Percentiles rank a stretch among this genome's conserved stretches.
Conservation (phyloP, 192 early-diverging fungal genomes). For the Chytriomyces hyalinus region DNA sequence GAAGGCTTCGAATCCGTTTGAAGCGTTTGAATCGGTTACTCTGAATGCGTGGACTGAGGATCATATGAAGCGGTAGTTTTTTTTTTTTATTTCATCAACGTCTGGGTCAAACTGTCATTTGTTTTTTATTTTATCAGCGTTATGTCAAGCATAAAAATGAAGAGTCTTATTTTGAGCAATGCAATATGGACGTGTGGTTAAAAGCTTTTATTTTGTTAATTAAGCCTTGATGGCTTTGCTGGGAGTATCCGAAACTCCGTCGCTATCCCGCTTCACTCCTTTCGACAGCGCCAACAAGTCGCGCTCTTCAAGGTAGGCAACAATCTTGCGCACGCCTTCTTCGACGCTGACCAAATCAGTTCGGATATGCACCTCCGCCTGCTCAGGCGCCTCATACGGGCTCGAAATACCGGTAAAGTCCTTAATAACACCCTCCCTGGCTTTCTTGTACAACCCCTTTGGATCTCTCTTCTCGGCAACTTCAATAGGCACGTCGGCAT, state of each 20-base stretch:
- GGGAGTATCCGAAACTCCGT: neutral
- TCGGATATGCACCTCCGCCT: slow-evolving; percentile 84
- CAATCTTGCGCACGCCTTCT: slow-evolving; percentile 61
- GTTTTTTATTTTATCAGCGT: too few relatives aligned
- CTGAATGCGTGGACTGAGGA: slow-evolving; percentile 20
- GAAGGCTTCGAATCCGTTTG: slow-evolving; percentile 29
- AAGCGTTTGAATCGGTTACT: slow-evolving; percentile 31
- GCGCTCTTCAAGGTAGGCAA: slow-evolving; percentile 7
- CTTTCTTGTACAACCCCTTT: slow-evolving; percentile 96
- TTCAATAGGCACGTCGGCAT: slow-evolving; percentile 82
- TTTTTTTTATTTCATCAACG: neutral
- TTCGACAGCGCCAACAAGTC: neutral
- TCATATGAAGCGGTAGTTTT: neutral
- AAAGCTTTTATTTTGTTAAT: neutral
- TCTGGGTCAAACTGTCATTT: too few relatives aligned
- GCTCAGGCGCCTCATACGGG: slow-evolving; percentile 85
- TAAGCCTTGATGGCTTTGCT: neutral
- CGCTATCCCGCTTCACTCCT: neutral
- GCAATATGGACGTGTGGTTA: too few relatives aligned
- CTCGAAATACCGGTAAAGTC: slow-evolving; percentile 95
- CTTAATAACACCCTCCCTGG: slow-evolving; percentile 90
- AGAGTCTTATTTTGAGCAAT: too few relatives aligned
- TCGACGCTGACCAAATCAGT: slow-evolving; percentile 77
- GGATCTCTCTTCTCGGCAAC: slow-evolving; percentile 92
- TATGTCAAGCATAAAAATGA: too few relatives aligned